A percentile compares a stretch with the other conserved stretches of the same genome.
Evolutionary conservation across 2,329 filamentous ascomycete genomes (phyloP).

Genomic region (Claviceps capensis): DNA sequence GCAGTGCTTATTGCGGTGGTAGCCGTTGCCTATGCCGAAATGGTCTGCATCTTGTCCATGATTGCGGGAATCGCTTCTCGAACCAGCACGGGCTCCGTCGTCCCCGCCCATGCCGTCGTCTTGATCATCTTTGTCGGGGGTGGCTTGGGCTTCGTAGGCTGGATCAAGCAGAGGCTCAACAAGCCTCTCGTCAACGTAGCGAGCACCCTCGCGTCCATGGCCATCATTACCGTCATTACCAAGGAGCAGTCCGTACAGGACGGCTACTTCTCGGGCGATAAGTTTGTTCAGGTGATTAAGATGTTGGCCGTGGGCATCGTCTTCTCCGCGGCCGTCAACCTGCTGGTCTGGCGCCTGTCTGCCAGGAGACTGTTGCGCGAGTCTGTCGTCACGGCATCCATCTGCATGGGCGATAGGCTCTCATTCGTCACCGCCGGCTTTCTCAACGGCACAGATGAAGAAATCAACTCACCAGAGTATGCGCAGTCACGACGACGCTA

Average conservation of each 20-base stretch:
- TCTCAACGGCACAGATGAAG: constrained; percentile 66
- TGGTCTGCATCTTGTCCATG: constrained; percentile 76
- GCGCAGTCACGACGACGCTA: constrained; percentile 47
- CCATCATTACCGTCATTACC: constrained; percentile 78
- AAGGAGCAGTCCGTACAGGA: constrained; percentile 81
- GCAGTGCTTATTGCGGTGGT: constrained; percentile 63
- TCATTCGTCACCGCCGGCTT: constrained; percentile 73
- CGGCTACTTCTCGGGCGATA: constrained; percentile 67
- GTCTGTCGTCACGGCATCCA: constrained; percentile 58
- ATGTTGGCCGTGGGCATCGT: constrained; percentile 70
- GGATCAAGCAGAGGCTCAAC: constrained; percentile 69
- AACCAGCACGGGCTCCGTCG: constrained; percentile 47
- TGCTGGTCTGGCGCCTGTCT: constrained; percentile 65
- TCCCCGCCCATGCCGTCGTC: constrained; percentile 65
- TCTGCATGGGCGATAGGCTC: constrained; percentile 67
- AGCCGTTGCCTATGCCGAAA: constrained; percentile 57
- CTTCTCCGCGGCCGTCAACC: constrained; percentile 58
- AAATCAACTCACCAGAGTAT: constrained; percentile 56
- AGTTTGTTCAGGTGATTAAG: constrained; percentile 70
- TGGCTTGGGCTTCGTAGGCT: constrained; percentile 75
- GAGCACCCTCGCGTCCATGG: constrained; percentile 74
- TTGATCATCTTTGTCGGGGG: constrained; percentile 74
- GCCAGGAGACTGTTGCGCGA: constrained; percentile 60
- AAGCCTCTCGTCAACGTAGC: constrained; percentile 73
- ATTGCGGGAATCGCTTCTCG: constrained; percentile 71